Evolutionary conservation across 208 protist species (phyloP).

Genomic region (Trypanosoma avium): DNA sequence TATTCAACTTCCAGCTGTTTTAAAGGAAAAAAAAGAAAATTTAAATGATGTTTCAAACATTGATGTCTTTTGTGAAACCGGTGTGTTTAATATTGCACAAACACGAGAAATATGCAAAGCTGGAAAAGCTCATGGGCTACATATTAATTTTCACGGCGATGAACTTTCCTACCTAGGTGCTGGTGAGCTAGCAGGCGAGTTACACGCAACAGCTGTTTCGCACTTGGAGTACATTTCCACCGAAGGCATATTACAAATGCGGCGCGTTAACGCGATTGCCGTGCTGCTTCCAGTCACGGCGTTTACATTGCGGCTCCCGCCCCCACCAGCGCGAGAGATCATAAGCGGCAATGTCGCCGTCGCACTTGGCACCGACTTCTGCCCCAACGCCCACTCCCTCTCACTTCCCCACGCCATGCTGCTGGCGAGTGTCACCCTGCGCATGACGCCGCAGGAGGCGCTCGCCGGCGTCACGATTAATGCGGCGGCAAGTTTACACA

Average conservation of each 20-base stretch:
- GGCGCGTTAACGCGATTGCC: slow-evolving; percentile 40
- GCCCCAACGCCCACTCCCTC: slow-evolving; percentile 87
- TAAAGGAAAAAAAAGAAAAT: slow-evolving; percentile 22
- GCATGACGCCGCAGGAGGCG: slow-evolving; percentile 81
- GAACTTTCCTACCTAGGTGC: slow-evolving; percentile 56
- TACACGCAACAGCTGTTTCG: slow-evolving; percentile 56
- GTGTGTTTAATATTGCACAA: slow-evolving; percentile 58
- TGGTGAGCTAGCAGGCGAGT: slow-evolving; percentile 68
- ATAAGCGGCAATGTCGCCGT: slow-evolving; percentile 74
- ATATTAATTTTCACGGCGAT: slow-evolving; percentile 87
- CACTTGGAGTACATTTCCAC: slow-evolving; percentile 72
- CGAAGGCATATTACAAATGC: slow-evolving; percentile 76
- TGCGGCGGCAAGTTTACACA: slow-evolving; percentile 56
- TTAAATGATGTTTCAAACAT: slow-evolving; percentile 55
- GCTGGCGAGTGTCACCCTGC: slow-evolving; percentile 77
- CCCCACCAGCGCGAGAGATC: slow-evolving; percentile 66
- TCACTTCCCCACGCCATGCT: slow-evolving; percentile 89
- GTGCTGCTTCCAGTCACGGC: slow-evolving; percentile 84
- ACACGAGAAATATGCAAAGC: slow-evolving; percentile 60
- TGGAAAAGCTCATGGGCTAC: slow-evolving; percentile 46
- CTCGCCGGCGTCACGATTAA: slow-evolving; percentile 84
- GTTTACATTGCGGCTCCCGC: slow-evolving; percentile 73
- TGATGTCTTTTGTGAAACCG: slow-evolving; percentile 82
- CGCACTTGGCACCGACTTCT: slow-evolving; percentile 77
- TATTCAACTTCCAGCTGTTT: slow-evolving; percentile 57